phyloP scores from a whole-genome alignment of 106 monocot species.

The Apostasia shenzhenica region DNA sequence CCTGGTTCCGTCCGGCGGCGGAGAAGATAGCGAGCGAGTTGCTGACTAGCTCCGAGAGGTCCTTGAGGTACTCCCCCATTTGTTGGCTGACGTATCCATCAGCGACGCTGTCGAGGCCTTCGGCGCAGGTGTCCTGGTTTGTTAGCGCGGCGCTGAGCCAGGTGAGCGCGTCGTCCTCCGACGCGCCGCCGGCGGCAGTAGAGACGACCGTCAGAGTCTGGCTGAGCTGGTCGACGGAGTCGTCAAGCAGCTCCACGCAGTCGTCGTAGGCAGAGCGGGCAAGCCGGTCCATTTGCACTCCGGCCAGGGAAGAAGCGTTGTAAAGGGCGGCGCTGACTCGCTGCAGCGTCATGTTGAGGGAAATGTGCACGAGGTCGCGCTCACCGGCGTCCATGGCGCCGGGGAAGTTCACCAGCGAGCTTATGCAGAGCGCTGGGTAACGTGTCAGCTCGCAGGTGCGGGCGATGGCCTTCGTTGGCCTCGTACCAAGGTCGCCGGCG shows the following conservation, averaged over 20 bases:
- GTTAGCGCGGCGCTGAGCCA: conserved; percentile 85
- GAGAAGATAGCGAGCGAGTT: conserved; percentile 79
- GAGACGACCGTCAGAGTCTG: conserved; percentile 37
- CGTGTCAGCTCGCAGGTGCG: conserved; percentile 39
- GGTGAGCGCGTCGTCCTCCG: conserved; percentile 61
- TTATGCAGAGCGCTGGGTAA: conserved; percentile 53
- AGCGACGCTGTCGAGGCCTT: conserved; percentile 39
- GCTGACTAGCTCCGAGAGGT: conserved; percentile 64
- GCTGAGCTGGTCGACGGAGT: conserved; percentile 47
- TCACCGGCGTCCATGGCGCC: conserved; percentile 37
- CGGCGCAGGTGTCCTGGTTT: conserved; percentile 81
- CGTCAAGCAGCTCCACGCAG: conserved; percentile 87
- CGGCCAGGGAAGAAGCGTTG: conserved; percentile 43
- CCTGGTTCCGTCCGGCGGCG: conserved; percentile 31
- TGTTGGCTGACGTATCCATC: conserved; percentile 29
- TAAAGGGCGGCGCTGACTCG: conserved; percentile 47
- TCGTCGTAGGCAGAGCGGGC: conserved; percentile 64
- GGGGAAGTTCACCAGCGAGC: conserved; percentile 58
- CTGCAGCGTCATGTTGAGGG: conserved; percentile 80
- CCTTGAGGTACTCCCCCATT: conserved; percentile 38
- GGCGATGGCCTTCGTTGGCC: conserved; percentile 46
- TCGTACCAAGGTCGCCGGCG: neutral
- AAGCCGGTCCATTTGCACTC: conserved; percentile 27
- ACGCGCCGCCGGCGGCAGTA: neutral
- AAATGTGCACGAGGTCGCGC: conserved; percentile 60